Conservation (phyloP, 1,139 yeast species). For the Pneumocystis carinii region DNA sequence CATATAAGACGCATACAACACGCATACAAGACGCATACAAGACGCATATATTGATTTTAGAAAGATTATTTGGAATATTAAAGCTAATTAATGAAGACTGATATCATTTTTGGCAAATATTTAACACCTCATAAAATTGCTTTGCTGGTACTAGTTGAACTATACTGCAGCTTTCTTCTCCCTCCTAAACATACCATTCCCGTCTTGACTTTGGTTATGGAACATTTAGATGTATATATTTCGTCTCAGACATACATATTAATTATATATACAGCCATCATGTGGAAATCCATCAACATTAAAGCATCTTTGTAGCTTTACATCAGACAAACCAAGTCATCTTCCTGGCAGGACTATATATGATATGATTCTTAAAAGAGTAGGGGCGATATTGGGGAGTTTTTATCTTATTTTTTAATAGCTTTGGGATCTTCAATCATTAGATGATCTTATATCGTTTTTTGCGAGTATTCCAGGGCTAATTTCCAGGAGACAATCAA, state of each 20-base stretch:
- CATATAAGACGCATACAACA: background rate
- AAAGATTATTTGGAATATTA: too few relatives aligned
- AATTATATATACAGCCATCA: background rate
- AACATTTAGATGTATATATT: background rate
- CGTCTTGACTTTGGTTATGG: background rate
- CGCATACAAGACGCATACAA: background rate
- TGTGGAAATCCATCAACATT: background rate
- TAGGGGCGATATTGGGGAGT: background rate
- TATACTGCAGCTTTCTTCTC: background rate
- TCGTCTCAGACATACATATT: background rate
- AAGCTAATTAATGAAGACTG: background rate
- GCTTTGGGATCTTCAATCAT: slow-evolving; percentile 2
- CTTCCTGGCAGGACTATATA: background rate
- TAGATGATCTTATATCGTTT: background rate
- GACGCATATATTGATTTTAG: background rate
- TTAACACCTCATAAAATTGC: background rate
- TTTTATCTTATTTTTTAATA: background rate
- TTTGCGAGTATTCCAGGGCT: background rate
- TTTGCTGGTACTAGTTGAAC: background rate
- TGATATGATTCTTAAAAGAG: slow-evolving; percentile 1
- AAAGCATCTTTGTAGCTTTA: background rate
- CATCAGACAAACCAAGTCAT: background rate
- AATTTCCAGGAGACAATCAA: background rate
- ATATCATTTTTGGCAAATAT: background rate
- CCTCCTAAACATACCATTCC: slow-evolving; percentile 1